Base-by-base conservation (phyloP, 106 monocot genomes). In the Ottelia alismoides region DNA sequence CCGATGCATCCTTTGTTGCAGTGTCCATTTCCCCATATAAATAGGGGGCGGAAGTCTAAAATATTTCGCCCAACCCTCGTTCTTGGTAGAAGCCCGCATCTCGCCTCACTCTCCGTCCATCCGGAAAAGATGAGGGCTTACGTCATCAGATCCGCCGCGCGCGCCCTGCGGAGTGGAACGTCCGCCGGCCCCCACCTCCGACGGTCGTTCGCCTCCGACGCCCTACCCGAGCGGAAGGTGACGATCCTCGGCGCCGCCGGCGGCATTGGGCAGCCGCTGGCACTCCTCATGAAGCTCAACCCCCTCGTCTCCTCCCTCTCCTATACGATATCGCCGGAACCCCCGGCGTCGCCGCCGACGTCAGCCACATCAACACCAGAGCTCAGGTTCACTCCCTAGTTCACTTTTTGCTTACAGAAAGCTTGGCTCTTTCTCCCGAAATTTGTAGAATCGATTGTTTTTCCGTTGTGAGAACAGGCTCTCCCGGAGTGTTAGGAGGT, bases 191-290 rank as follows among this genome's bases (percentile, higher is more conserved):
- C 27, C 40, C 2, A 22, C 23, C 1, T 47, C 30, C 47, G 45
- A 27, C 57, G 31, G 2, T 45, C 65, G 48, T 71, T 47, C 67
- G 49, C 60, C n/a, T 59, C 68, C 9, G 71, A 29, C 16, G 40
- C 71, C 19, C 5, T 55, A 51, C 81, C 62, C 2, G 74, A 75
- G 2, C 65, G 69, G 0, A 88, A 88, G 64, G 87, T 82, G 25
- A 70, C 87, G 27, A 62, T 88, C 61, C 69, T 88, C 20, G 88
- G 88, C 30, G 88, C 88, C 28, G 88, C 88, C 48, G 88, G 88
- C 0, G 88, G 88, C 2, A 82, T 88, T 25, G 88, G 88, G 14
- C 88, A 88, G 79, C 82, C 88, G 0, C 73, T 82, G 18, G 52
- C 77, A 16, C 82, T 88, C 40, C 82, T 88, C 53, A 60, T 87